phyloP scores from a whole-genome alignment of 352 stramenopile genomes.

The Albugo candida region DNA sequence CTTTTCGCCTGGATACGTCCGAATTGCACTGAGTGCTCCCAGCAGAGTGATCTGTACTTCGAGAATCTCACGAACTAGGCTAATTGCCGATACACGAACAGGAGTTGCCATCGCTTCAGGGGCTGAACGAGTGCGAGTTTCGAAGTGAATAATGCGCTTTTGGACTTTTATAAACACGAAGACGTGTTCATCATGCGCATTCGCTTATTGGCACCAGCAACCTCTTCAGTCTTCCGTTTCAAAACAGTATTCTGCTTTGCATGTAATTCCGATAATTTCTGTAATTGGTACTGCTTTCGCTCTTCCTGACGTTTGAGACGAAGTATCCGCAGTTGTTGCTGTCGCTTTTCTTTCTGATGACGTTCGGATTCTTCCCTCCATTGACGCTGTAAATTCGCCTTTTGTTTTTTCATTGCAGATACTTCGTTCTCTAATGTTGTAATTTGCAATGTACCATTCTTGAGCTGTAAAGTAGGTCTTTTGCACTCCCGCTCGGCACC shows the following conservation, averaged over 20 bases:
- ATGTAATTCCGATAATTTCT: slow-evolving; percentile 21
- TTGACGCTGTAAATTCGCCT: slow-evolving; percentile 17
- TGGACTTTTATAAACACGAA: slow-evolving; percentile 13
- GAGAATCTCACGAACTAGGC: slow-evolving; percentile 18
- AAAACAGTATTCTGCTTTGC: slow-evolving; percentile 23
- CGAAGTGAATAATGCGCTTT: slow-evolving; percentile 1
- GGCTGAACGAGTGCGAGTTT: background rate
- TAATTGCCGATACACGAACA: background rate
- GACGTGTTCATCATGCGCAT: slow-evolving; percentile 15
- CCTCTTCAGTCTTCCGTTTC: slow-evolving; percentile 44
- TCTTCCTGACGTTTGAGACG: slow-evolving; percentile 38
- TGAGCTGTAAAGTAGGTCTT: slow-evolving; percentile 13
- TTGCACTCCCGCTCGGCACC: slow-evolving; percentile 21
- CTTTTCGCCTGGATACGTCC: slow-evolving; percentile 25
- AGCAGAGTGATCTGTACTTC: slow-evolving; percentile 25
- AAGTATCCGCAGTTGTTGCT: slow-evolving; percentile 23
- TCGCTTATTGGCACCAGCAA: slow-evolving; percentile 20
- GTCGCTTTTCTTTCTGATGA: slow-evolving; percentile 22
- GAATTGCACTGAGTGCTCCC: slow-evolving; percentile 26
- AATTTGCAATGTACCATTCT: slow-evolving; percentile 23
- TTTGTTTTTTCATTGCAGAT: slow-evolving; percentile 25
- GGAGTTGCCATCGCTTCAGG: slow-evolving; percentile 10
- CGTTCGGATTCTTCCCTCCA: slow-evolving; percentile 17
- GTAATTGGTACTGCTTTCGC: slow-evolving; percentile 27
- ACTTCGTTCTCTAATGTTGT: slow-evolving; percentile 25